Evolutionary conservation across 345 rosid species (phyloP), one percentile per base, ranked within the genome.

Genomic region (Citrus australasica): DNA sequence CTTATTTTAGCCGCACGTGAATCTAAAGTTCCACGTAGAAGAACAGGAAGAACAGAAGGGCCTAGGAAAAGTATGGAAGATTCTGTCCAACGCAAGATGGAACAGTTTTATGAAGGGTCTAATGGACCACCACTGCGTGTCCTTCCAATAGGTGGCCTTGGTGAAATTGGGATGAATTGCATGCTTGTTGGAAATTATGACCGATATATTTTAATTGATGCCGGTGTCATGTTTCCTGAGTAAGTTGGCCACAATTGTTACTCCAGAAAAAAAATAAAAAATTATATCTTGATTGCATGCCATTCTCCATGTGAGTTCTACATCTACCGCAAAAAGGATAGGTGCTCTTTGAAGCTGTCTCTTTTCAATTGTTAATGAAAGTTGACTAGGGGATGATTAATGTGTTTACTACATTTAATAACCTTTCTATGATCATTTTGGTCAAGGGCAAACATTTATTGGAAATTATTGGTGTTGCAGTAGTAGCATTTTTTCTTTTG

Each of bases 151-250:
- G 99, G 99, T 37, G 99, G 99, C 9, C 90, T 96, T 67, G 99
- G 99, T 77, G 99, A 94, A 87, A 96, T 94, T 77, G 99, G 99
- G 78, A 96, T 96, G 99, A 96, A 96, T 74, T 96, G 99, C 86
- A 96, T 96, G 99, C 98, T 96, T 80, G 98, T 96, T 76, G 99
- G 99, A 74, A 87, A 96, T 80, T 87, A 83, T 76, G 99, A 96
- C 82, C 95, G 98, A 51, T 96, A 96, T 84, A 92, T 96, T 76
- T 80, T 96, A 71, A 91, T 96, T 37, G 99, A 96, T 77, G 97
- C 97, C 3, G 98, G 99, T 79, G 87, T 96, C 48, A 96, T 96
- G 99, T 96, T 94, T 87, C 98, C 99, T 21, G 99, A 92, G 99
- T 96, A 86, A 92, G 98, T 85, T 56, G 63, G 59, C 27, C 60